Evolutionary conservation across 1,284 basidiomycete genomes (phyloP), one percentile per base, ranked within the genome.

Genomic region (Melanopsichium pennsylvanicum): DNA sequence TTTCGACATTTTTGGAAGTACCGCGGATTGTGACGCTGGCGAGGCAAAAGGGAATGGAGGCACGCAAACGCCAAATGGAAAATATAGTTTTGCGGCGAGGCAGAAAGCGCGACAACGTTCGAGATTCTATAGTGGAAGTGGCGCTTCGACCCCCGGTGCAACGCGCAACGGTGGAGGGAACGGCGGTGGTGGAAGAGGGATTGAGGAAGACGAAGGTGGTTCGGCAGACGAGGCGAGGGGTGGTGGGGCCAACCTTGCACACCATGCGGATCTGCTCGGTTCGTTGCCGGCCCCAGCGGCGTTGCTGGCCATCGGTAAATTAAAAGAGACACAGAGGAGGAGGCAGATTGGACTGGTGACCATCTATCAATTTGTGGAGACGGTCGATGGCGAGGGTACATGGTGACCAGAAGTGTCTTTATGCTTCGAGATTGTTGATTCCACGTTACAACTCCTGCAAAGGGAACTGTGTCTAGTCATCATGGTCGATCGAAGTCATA

Each of bases 261-360:
- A 68, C 31, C 64, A 68, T 50, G 64, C 46, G 11, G 64, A 68
- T 50, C 45, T 68, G 45, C 38, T 60, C 10, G 64, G 64, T 7
- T 51, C 58, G 12, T 32, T 68, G 10, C 64, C 64, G 4, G 58
- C 64, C 4, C 64, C 58, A 4, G 64, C 58, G 18, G 54, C 64
- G 6, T 19, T 68, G 18, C 25, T 68, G 27, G 64, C 58, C 1
- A 37, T 68, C 5, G 58, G 61, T 18, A 51, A 45, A 48, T 21
- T 68, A 13, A 50, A 50, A 26, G 64, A 68, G 38, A 35, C 48
- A 22, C 52, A 54, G 21, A 46, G 44, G 27, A 42, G 41, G 27
- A 52, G 46, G 15, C 37, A 43, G 41, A 9, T 50, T 11, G 57
- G 52, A 10, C 36, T 61, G 9, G 64, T 68, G 9, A 61, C 57